Evolutionary conservation across 1,284 basidiomycete genomes (phyloP), one percentile per base, ranked within the genome.

Genomic region (Stereum hirsutum): DNA sequence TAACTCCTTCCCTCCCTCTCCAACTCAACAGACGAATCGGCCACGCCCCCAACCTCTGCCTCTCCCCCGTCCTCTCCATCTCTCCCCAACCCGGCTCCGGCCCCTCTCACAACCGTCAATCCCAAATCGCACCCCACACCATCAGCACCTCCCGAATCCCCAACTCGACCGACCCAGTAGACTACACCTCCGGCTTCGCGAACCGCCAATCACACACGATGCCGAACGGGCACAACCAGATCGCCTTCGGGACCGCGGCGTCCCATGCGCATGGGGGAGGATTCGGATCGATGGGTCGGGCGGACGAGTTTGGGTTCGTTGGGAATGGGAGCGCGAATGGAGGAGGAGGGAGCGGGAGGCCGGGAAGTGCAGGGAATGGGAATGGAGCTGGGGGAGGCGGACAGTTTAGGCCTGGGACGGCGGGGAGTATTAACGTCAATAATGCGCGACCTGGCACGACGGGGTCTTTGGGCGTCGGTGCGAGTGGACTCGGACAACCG

Each of bases 21-120:
- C 42, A 30, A 32, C 6, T 25, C 4, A 47, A 10, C 47, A 80
- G 84, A 51, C 80, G 82, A 26, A 89, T 89, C 48, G 85, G 86
- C 2, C 64, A 69, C 24, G 75, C 81, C 0, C 78, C 80, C 1
- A 78, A 72, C 51, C 66, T 88, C 34, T 82, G 79, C 21, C 45
- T 49, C 24, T 49, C 48, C 15, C 44, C 37, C 24, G 37, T 39
- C 24, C n/a, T 39, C 14, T 39, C 37, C 24, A 39, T 39, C 26
- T 24, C 37, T 5, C 12, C 37, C 24, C 17, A 21, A 2, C 20
- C 12, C 20, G 8, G 24, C 24, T 14, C 7, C 14, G 19, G 19
- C 37, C 37, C 24, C 24, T n/a, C 37, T n/a, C n/a, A 32, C 8
- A 23, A 14, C 19, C 14, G 14, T 8, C 11, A 39, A n/a, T 39